A percentile compares a stretch with the other conserved stretches of the same genome.
These are phyloP conservation scores for Solanum arcanum DNA, from an alignment of 257 asterid genomes.

Conservation along the genomic window DNA sequence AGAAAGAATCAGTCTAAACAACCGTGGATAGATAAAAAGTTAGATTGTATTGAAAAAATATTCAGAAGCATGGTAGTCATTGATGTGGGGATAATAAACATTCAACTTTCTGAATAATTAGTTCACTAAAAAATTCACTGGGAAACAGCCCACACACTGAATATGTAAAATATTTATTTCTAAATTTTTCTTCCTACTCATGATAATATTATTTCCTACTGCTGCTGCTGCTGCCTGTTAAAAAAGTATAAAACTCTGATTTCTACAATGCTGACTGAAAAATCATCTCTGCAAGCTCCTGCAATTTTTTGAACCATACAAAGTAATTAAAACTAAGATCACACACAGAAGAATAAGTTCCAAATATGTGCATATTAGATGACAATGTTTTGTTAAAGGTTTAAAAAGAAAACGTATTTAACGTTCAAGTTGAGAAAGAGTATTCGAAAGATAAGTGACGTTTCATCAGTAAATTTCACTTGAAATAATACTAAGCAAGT, in stretches of 20 bases:
- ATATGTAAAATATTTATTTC: neutral
- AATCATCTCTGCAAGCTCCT: constrained; percentile 93
- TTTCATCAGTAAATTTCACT: neutral
- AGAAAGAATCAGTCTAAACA: no score
- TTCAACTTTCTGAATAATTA: neutral
- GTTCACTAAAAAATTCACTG: neutral
- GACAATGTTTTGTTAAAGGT: neutral
- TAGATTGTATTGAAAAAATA: neutral
- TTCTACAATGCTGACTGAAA: constrained; percentile 60
- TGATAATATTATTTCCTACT: neutral
- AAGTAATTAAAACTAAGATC: neutral
- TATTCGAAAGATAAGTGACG: neutral
- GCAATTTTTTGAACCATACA: constrained; percentile 1
- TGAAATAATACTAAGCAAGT: neutral
- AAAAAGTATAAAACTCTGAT: neutral
- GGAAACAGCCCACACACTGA: neutral
- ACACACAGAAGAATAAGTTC: neutral
- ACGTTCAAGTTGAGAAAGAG: neutral
- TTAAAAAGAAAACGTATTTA: neutral
- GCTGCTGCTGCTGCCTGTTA: neutral
- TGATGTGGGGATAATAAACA: neutral
- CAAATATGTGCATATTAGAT: neutral
- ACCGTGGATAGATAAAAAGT: neutral
- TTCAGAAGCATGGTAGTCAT: neutral
- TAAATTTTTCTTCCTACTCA: neutral